These are phyloP conservation scores for Saccharomycopsis sp. DNA, from an alignment of 805 yeast species.

Conservation along the genomic window DNA sequence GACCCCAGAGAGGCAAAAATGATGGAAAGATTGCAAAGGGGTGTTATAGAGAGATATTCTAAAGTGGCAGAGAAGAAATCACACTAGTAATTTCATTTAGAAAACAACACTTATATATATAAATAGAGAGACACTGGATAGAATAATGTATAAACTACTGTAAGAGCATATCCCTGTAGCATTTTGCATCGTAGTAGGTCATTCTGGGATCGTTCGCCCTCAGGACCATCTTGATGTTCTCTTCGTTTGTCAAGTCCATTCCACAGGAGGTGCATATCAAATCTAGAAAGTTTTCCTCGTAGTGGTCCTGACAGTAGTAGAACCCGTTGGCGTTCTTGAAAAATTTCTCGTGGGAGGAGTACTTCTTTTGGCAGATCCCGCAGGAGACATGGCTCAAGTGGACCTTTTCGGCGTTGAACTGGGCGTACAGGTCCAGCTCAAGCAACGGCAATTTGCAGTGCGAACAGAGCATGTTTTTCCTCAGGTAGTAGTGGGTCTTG, in stretches of 20 bases:
- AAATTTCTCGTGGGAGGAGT: conserved; percentile 56
- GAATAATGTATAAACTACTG: too few species aligned
- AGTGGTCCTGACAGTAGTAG: conserved; percentile 87
- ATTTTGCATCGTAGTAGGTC: conserved; percentile 8
- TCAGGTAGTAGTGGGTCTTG: background rate
- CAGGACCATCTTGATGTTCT: conserved; percentile 7
- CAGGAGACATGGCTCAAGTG: conserved; percentile 95
- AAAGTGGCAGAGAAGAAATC: too few species aligned
- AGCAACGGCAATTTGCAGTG: background rate
- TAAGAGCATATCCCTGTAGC: conserved; percentile 1
- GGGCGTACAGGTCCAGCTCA: background rate
- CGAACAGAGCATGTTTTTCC: background rate
- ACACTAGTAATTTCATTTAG: too few species aligned
- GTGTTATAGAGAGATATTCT: too few species aligned
- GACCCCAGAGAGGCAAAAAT: too few species aligned
- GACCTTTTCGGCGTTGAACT: conserved; percentile 30
- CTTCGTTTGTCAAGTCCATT: background rate
- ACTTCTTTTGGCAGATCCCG: conserved; percentile 72
- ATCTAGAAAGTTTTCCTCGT: conserved; percentile 1
- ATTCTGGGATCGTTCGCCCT: conserved; percentile 1
- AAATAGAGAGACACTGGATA: too few species aligned
- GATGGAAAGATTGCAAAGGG: too few species aligned
- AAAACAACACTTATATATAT: too few species aligned
- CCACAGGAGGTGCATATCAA: conserved; percentile 6
- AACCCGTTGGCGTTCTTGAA: conserved; percentile 67